Evolutionary conservation across 352 stramenopile genomes (phyloP).

Genomic region (Hyaloperonospora brassicae): DNA sequence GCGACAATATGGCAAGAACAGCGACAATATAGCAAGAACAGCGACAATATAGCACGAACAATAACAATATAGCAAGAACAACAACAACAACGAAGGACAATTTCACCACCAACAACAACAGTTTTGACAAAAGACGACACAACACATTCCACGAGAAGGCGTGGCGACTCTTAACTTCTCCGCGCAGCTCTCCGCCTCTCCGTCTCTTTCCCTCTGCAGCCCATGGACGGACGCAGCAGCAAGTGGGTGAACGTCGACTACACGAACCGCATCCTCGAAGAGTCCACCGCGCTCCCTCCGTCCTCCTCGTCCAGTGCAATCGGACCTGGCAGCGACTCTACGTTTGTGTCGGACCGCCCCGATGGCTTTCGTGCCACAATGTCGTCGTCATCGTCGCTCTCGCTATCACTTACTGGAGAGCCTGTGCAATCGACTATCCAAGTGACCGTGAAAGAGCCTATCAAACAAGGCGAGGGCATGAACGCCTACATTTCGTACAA

Average conservation of each 20-base stretch:
- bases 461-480: slow-evolving; percentile 95
- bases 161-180: too few relatives aligned
- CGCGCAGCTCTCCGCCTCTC: not conserved
- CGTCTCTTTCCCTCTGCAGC: not conserved
- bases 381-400: slow-evolving; percentile 6
- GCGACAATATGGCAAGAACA: too few relatives aligned
- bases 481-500: slow-evolving; percentile 98
- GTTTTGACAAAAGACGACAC: too few relatives aligned
- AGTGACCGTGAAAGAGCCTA: slow-evolving; percentile 89
- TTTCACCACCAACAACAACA: too few relatives aligned
- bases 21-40: too few relatives aligned
- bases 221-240: slow-evolving; percentile 55
- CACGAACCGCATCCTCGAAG: slow-evolving; percentile 54
- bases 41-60: too few relatives aligned
- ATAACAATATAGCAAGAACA: too few relatives aligned
- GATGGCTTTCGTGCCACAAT: not conserved
- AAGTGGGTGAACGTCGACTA: slow-evolving; percentile 88
- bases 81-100: too few relatives aligned
- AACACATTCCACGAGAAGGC: not conserved
- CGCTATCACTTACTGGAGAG: not conserved
- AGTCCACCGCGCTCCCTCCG: slow-evolving; percentile 24
- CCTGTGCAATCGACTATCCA: slow-evolving; percentile 39
- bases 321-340: too few relatives aligned
- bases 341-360: not conserved
- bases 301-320: not conserved